Conservation (phyloP, 192 early-diverging fungal genomes). For the Backusella morwellensis region DNA sequence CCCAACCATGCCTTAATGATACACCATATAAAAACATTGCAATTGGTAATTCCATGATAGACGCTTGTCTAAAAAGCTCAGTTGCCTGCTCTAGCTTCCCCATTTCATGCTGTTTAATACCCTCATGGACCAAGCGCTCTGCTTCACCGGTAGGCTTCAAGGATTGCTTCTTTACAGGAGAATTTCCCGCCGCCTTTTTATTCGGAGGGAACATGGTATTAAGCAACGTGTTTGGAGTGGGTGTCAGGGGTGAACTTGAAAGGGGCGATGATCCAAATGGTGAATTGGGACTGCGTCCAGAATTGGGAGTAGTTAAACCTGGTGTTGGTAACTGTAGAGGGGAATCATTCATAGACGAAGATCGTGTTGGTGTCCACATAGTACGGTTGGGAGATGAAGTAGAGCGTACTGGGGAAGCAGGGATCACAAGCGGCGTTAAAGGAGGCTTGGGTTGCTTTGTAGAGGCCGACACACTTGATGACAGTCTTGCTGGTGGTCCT, state of each 20-base stretch:
- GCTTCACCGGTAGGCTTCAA: slow-evolving; percentile 22
- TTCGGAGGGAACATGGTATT: background rate
- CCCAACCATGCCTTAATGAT: slow-evolving; percentile 80
- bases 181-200: background rate
- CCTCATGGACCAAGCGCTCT: slow-evolving; percentile 64
- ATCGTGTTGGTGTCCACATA: background rate
- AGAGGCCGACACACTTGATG: background rate
- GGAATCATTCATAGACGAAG: slow-evolving; percentile 7
- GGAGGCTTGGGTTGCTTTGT: slow-evolving; percentile 16
- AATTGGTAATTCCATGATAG: slow-evolving; percentile 61
- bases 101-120: slow-evolving; percentile 68
- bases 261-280: background rate
- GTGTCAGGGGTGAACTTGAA: slow-evolving; percentile 1
- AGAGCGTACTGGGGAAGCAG: slow-evolving; percentile 21
- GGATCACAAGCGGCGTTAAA: slow-evolving; percentile 30
- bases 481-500: background rate
- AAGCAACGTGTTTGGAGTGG: background rate
- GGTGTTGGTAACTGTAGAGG: slow-evolving; percentile 10
- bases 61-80: slow-evolving; percentile 66
- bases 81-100: slow-evolving; percentile 75
- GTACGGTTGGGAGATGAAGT: slow-evolving; percentile 12
- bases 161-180: background rate
- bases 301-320: background rate
- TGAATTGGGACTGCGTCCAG: slow-evolving; percentile 4
- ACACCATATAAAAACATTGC: slow-evolving; percentile 80